These are phyloP conservation scores for Avena sativa DNA, from an alignment of 176 grass and related monocot genomes.

Conservation along the genomic window DNA sequence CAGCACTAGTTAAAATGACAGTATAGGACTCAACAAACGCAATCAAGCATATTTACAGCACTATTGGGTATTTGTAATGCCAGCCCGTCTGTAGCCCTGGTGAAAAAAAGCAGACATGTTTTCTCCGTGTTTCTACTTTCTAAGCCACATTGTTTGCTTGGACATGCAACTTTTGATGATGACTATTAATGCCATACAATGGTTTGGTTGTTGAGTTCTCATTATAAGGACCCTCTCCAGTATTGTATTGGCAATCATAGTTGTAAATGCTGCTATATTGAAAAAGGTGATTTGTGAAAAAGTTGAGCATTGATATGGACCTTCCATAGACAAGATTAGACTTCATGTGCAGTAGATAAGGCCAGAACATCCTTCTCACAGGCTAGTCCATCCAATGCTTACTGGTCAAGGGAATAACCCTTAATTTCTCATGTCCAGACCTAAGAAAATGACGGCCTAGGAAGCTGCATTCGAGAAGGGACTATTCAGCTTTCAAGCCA, in stretches of 20 bases:
- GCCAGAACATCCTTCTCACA: neutral
- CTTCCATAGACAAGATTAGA: neutral
- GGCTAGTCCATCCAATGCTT: conserved; percentile 1
- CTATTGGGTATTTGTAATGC: neutral
- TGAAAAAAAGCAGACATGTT: neutral
- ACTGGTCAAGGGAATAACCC: conserved; percentile 15
- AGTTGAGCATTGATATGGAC: neutral
- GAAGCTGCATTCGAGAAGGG: conserved; percentile 25
- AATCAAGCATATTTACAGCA: neutral
- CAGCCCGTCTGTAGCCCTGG: neutral
- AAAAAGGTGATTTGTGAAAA: neutral
- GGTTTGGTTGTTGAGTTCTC: neutral
- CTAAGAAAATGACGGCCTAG: neutral
- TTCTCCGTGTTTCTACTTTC: neutral
- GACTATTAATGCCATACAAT: neutral
- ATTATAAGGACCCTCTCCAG: neutral
- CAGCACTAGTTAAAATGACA: conserved; percentile 4
- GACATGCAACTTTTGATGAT: neutral
- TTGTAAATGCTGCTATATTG: neutral
- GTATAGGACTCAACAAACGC: neutral
- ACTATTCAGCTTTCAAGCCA: neutral
- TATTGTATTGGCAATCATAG: neutral
- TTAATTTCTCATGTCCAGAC: conserved; percentile 3
- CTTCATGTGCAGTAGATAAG: neutral
- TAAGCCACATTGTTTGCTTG: neutral